Base-by-base conservation (phyloP, 768 basidiomycete genomes). In the Cystobasidium tubakii region DNA sequence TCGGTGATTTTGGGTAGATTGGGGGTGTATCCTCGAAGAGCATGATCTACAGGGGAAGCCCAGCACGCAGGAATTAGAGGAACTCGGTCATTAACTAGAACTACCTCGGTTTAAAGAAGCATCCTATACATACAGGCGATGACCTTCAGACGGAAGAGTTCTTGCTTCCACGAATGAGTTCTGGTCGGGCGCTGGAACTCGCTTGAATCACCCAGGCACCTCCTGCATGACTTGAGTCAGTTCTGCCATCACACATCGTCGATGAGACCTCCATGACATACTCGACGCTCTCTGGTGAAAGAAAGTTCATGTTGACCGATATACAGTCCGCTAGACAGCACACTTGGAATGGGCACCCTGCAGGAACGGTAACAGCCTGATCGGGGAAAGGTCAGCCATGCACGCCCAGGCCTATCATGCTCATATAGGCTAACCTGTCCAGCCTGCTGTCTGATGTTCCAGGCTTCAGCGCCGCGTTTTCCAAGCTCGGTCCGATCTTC, bases 241-340 rank as follows among this genome's bases (percentile, higher is more conserved):
- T 15, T 60, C 27, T 29, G 53, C n/a, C 27, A n/a, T 4, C 21
- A 54, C 4, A 29, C 7, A 54, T 54, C 6, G n/a, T n/a, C n/a
- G n/a, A n/a, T n/a, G n/a, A n/a, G n/a, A n/a, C n/a, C n/a, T n/a
- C 21, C 4, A n/a, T n/a, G 6, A 65, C 63, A 9, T 36, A 65
- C 44, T 83, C 83, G 46, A 97, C 88, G 79, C 94, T 96, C 83
- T 96, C 90, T 46, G 92, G 90, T 84, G 90, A 91, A 76, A 96
- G 92, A 81, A 92, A 97, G 82, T 97, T 94, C 78, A 90, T 86
- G 33, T 94, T 92, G 60, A 96, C 90, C 83, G 96, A 96, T 83
- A 97, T 88, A 78, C 90, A 93, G 81, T 97, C 93, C 21, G 91
- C 86, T 66, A 94, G 82, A 80, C 96, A 96, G 76, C 89, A 89